Evolutionary conservation across 371 early-diverging fungal genomes (phyloP), one percentile per base, ranked within the genome.

Genomic region (Capillidium rhysosporum): DNA sequence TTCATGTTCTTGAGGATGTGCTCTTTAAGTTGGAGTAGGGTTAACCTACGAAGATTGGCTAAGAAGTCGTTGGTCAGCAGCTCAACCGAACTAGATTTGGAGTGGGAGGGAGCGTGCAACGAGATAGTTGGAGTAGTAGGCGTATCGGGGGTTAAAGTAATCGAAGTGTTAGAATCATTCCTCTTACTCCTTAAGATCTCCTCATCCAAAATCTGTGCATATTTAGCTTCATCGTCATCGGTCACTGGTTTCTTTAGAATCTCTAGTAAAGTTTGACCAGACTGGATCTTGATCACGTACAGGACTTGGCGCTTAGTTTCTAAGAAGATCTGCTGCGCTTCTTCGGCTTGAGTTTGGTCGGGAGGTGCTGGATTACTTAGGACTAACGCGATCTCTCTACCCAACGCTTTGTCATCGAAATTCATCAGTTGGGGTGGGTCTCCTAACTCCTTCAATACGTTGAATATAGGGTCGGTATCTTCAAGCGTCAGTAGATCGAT

Each of bases 241-340:
- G 79, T 74, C 0, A 84, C 77, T 0, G 80, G 71, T 2, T 76
- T 69, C 54, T 83, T 79, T 18, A 98, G 68, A 29, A 95, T 82
- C 52, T 87, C 85, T 31, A 84, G 70, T 21, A 98, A 65, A 55
- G 75, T 80, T 29, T 62, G 63, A 1, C 94, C 96, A 8, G 71
- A 69, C 62, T 93, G 88, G 25, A 93, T 75, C 26, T 78, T 77
- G 53, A 96, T 71, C 25, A 93, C 77, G 39, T 79, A 72, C 38
- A 89, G 63, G 20, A 91, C 75, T 49, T 82, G 71, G 21, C 92
- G 81, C 66, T 96, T 98, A 23, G 96, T 85, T 59, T 92, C 91
- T 16, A 79, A 71, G 43, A 90, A 72, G 25, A 94, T 65, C 18
- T 82, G 78, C 47, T 82, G 77, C 30, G 77, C 60, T 18, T 72